Evolutionary conservation across 352 stramenopile species (phyloP), one percentile per base, ranked within the genome.

Genomic region (Phytophthora fragariae): DNA sequence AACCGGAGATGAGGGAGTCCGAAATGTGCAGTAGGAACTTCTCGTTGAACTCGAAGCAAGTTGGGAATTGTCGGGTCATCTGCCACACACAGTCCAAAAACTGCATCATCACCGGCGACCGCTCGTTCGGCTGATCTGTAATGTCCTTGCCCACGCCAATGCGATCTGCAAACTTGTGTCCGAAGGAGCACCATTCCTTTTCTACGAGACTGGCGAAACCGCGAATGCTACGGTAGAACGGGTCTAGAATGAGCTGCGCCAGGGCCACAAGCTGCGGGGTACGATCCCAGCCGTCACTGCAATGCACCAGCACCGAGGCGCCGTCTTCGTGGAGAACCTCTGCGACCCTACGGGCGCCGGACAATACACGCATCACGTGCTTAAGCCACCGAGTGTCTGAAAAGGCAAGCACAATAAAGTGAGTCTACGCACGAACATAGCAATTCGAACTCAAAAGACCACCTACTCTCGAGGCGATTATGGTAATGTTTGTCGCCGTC

Each of bases 381-480:
- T 95, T 96, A 24, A 99, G 84, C 98, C 98, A 99, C 49, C 96
- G 92, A 9, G 96, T 98, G 70, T 98, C 94, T 95, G 58, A 27
- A 67, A 21, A 39, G 64, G 11, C 5, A 61, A 71, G 56, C 21
- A 15, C 66, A 59, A 66, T 7, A 54, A 3, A 2, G 53, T 70
- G 7, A 75, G 61, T 52, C 24, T 47, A 27, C 50, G 3, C 5
- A 12, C n/a, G 14, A 53, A 12, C 29, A 31, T 31, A 35, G 35
- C 31, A 58, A 56, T 7, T 41, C 2, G 37, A 19, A 50, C 6
- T 39, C 1, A 29, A 14, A 58, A 39, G 5, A n/a, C 10, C 39
- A 63, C 72, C 68, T 85, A 95, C 88, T 94, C 70, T 96, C 88
- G n/a, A 96, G 82, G 9, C 85, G 82, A 57, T 93, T 93, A 68